phyloP scores from a whole-genome alignment of 345 rosid genomes.

The Combretum micranthum region DNA sequence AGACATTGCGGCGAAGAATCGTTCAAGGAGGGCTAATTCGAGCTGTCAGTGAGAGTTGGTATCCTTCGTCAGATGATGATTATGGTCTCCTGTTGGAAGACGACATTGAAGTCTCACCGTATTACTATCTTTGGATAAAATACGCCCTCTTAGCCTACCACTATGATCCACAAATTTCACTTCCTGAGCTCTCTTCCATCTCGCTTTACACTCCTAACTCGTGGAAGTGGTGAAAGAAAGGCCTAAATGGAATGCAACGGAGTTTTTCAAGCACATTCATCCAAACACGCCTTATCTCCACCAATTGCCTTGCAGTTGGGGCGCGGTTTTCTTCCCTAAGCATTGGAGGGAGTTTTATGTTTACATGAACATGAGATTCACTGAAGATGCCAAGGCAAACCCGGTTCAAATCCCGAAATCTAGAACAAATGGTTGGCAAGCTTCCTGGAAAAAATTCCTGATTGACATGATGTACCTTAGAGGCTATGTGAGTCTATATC shows the following conservation, averaged over 20 bases:
- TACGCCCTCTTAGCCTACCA: slow-evolving; percentile 89
- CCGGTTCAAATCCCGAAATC: slow-evolving; percentile 97
- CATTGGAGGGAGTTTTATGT: slow-evolving; percentile 98
- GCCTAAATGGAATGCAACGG: slow-evolving; percentile 90
- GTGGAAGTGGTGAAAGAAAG: slow-evolving; percentile 95
- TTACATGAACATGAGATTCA: slow-evolving; percentile 98
- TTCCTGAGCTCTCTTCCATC: slow-evolving; percentile 86
- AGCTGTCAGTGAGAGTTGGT: slow-evolving; percentile 99
- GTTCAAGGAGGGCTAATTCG: slow-evolving; percentile 97
- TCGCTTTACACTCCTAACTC: slow-evolving; percentile 83
- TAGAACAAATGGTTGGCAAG: slow-evolving; percentile 98
- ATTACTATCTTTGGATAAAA: slow-evolving; percentile 89
- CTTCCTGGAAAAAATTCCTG: slow-evolving; percentile 96
- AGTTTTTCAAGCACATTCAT: slow-evolving; percentile 73
- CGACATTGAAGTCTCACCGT: slow-evolving; percentile 95
- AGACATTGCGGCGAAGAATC: slow-evolving; percentile 85
- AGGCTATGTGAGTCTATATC: slow-evolving; percentile 91
- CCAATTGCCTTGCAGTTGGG: slow-evolving; percentile 98
- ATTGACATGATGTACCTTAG: slow-evolving; percentile 97
- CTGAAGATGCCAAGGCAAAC: slow-evolving; percentile 71
- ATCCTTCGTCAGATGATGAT: slow-evolving; percentile 84
- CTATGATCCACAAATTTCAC: slow-evolving; percentile 75
- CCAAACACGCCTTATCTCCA: slow-evolving; percentile 95
- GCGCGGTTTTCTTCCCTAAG: slow-evolving; percentile 96
- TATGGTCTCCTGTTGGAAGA: slow-evolving; percentile 89